These are phyloP conservation scores for Isatis tinctoria DNA, from an alignment of 345 rosid genomes.

Conservation along the genomic window DNA sequence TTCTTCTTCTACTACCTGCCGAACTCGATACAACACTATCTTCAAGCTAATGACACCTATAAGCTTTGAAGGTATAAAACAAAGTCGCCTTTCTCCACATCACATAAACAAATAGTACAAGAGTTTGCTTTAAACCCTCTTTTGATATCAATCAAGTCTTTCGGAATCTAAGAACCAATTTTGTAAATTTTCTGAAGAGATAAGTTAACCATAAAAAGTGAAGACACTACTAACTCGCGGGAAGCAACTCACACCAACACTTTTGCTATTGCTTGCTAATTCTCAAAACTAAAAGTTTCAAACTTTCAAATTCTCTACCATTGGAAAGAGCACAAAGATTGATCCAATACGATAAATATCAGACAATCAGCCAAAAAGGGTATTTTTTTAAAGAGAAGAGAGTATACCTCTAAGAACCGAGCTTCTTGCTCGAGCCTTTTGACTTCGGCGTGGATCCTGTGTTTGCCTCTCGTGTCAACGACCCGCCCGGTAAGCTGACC, in stretches of 20 bases:
- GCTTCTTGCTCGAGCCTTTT: constrained; percentile 81
- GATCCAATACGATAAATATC: not conserved
- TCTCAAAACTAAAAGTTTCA: not conserved
- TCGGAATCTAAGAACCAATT: not conserved
- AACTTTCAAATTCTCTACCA: not conserved
- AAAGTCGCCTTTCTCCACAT: not conserved
- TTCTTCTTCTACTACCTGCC: not conserved
- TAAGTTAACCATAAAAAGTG: not conserved
- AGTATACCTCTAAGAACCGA: constrained; percentile 64
- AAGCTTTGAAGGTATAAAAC: not conserved
- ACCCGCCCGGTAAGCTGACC: constrained; percentile 42
- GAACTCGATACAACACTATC: not conserved
- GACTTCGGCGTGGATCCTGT: constrained; percentile 70
- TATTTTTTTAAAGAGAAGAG: not conserved
- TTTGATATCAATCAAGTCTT: not conserved
- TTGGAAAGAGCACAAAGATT: not conserved
- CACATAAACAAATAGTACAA: not conserved
- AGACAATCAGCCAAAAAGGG: not conserved
- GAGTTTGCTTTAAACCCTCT: not conserved
- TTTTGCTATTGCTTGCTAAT: not conserved
- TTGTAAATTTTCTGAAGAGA: not conserved
- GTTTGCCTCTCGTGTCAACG: constrained; percentile 67
- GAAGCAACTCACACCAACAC: not conserved
- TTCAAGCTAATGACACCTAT: not conserved
- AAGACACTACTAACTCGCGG: not conserved